Evolutionary conservation across 768 basidiomycete genomes (phyloP), one percentile per base, ranked within the genome.

Genomic region (Rubroboletus pulcherrimus): DNA sequence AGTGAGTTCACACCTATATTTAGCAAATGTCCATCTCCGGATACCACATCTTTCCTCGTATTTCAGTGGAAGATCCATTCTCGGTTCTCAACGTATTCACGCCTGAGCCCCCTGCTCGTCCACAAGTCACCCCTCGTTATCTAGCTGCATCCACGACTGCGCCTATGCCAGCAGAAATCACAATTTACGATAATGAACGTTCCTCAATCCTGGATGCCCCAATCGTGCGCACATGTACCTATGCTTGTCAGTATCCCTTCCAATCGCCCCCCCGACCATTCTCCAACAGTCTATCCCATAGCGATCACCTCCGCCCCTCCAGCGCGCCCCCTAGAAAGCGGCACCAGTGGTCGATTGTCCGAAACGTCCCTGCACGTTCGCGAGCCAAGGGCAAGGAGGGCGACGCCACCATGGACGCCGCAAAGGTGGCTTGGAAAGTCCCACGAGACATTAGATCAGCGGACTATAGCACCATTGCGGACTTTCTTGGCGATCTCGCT

Each of bases 21-120:
- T 17, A 34, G 17, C 41, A n/a, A 19, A 19, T 35, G 37, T 8
- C 30, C 12, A 37, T 39, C 34, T 37, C n/a, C 24, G 24, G 33
- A 51, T 44, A 38, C 19, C 24, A 51, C 30, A 40, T 0, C 7
- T 38, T 37, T 49, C 33, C 34, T 56, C 41, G 53, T 56, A 30
- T 59, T 37, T 48, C 49, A 90, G 87, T 90, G 80, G 89, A 91
- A 67, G 86, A 90, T 57, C 87, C 88, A 1, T 90, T 90, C 67
- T 79, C 85, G 10, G 71, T 87, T 1, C 77, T 91, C 2, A 85
- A 81, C 15, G 73, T 75, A 34, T 76, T 90, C 46, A 82, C 81
- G 10, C 85, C 85, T 9, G 85, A 88, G 10, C 75, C 77, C 0
- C 76, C 63, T 6, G 69, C 77, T n/a, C 76, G 79, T 26, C 87